These are phyloP conservation scores for Fagopyrum esculentum DNA, from an alignment of 148 eudicot genomes.

Conservation along the genomic window DNA sequence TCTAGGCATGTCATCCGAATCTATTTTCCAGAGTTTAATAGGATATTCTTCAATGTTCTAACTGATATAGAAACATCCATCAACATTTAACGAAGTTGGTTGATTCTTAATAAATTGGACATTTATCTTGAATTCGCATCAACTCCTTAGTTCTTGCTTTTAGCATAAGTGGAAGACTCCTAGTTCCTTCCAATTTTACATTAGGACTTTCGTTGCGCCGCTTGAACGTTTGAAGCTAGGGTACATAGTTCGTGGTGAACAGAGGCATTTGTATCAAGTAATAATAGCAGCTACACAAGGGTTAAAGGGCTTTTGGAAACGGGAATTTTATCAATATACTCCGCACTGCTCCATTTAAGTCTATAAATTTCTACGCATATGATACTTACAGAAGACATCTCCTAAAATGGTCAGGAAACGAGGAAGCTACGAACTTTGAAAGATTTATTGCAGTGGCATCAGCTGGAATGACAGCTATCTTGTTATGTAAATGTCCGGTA, in stretches of 20 bases:
- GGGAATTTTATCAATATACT: constrained; percentile 96
- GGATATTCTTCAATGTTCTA: no score
- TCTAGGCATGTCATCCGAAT: constrained; percentile 44
- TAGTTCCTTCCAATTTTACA: no score
- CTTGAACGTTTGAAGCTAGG: constrained; percentile 93
- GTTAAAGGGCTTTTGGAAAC: constrained; percentile 90
- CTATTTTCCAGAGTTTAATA: neutral
- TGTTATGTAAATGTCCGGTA: constrained; percentile 36
- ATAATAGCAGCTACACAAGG: constrained; percentile 83
- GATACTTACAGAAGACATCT: constrained; percentile 78
- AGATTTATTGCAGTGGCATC: constrained; percentile 93
- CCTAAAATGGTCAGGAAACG: constrained; percentile 60
- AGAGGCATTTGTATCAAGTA: constrained; percentile 62
- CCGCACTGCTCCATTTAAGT: constrained; percentile 91
- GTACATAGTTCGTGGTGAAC: constrained; percentile 91
- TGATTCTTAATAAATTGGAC: no score
- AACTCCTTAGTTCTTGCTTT: no score
- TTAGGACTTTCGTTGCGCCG: constrained; percentile 93
- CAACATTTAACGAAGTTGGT: no score
- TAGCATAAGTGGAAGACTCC: no score
- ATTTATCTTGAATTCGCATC: no score
- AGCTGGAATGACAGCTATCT: constrained; percentile 92
- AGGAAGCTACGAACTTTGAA: constrained; percentile 81
- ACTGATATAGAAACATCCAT: no score
- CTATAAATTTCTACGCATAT: constrained; percentile 92